These are phyloP conservation scores for Cryptococcus sp. DNA, from an alignment of 1,284 basidiomycete species.

Conservation along the genomic window DNA sequence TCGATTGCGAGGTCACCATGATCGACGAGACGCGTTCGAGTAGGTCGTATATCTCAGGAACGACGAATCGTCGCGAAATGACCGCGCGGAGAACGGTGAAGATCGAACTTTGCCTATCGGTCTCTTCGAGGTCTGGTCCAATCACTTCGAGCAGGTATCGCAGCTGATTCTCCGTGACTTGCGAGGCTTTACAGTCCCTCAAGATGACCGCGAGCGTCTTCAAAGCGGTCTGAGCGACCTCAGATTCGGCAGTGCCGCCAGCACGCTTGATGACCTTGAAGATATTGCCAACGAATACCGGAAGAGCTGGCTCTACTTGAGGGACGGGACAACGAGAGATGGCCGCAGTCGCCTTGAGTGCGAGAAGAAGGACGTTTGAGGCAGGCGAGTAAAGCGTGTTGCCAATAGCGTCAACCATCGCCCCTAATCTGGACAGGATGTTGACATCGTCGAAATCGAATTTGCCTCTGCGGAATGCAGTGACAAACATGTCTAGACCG, in stretches of 20 bases:
- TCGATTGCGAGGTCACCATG: slow-evolving; percentile 90
- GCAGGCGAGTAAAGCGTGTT: slow-evolving; percentile 89
- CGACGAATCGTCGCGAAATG: slow-evolving; percentile 84
- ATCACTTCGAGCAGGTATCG: slow-evolving; percentile 83
- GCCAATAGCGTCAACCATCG: slow-evolving; percentile 83
- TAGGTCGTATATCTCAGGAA: slow-evolving; percentile 95
- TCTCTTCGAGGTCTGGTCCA: slow-evolving; percentile 90
- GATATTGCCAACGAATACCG: slow-evolving; percentile 82
- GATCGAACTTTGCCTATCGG: slow-evolving; percentile 78
- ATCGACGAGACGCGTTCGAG: slow-evolving; percentile 95
- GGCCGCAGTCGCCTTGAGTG: slow-evolving; percentile 77
- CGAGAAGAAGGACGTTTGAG: slow-evolving; percentile 74
- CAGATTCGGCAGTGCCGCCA: slow-evolving; percentile 81
- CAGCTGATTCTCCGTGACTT: slow-evolving; percentile 87
- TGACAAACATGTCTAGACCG: slow-evolving; percentile 88
- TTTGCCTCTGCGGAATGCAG: slow-evolving; percentile 78
- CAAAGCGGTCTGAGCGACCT: slow-evolving; percentile 84
- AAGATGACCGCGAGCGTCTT: slow-evolving; percentile 83
- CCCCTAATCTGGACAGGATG: slow-evolving; percentile 76
- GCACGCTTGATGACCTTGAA: slow-evolving; percentile 80
- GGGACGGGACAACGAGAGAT: slow-evolving; percentile 84
- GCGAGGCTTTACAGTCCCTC: slow-evolving; percentile 75
- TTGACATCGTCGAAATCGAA: slow-evolving; percentile 79
- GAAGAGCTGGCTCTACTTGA: slow-evolving; percentile 73
- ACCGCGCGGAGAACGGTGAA: slow-evolving; percentile 93